Evolutionary conservation across 768 basidiomycete genomes (phyloP).

Genomic region (Xerocomellus chrysenteron): DNA sequence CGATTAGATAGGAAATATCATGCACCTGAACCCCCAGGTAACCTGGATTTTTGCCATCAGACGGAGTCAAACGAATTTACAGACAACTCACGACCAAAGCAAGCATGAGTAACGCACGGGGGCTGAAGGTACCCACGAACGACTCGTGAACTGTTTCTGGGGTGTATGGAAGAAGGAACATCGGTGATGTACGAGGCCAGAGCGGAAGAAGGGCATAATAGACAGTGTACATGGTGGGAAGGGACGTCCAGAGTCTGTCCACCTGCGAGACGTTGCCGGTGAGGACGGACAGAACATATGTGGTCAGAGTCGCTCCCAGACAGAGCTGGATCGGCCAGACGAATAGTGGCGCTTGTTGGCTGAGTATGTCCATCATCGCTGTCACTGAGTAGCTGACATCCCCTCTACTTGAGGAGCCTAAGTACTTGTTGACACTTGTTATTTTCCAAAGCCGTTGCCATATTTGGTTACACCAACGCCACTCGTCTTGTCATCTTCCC

Average conservation of each 20-base stretch:
- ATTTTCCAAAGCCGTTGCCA: constrained; percentile 17
- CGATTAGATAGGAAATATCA: not conserved
- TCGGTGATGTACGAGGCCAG: constrained; percentile 38
- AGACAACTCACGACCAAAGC: constrained; percentile 49
- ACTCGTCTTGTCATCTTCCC: constrained; percentile 6
- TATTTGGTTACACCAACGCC: not conserved
- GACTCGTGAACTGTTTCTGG: constrained; percentile 43
- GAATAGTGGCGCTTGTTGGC: constrained; percentile 35
- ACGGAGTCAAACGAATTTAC: not conserved
- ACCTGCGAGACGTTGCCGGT: constrained; percentile 86
- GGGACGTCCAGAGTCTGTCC: constrained; percentile 77
- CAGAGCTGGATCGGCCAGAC: constrained; percentile 69
- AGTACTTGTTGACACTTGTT: constrained; percentile 18
- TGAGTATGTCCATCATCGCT: constrained; percentile 14
- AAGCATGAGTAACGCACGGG: constrained; percentile 76
- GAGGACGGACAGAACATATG: constrained; percentile 61
- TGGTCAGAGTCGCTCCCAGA: constrained; percentile 41
- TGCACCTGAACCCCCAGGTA: constrained; percentile 62
- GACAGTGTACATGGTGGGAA: constrained; percentile 79
- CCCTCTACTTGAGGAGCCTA: not conserved
- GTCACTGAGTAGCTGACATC: not conserved
- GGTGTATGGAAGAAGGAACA: constrained; percentile 52
- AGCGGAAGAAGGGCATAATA: constrained; percentile 80
- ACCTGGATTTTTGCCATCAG: constrained; percentile 27
- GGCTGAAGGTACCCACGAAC: constrained; percentile 52